phyloP scores from a whole-genome alignment of 1,284 basidiomycete species.

The Apiotrichum sp. region DNA sequence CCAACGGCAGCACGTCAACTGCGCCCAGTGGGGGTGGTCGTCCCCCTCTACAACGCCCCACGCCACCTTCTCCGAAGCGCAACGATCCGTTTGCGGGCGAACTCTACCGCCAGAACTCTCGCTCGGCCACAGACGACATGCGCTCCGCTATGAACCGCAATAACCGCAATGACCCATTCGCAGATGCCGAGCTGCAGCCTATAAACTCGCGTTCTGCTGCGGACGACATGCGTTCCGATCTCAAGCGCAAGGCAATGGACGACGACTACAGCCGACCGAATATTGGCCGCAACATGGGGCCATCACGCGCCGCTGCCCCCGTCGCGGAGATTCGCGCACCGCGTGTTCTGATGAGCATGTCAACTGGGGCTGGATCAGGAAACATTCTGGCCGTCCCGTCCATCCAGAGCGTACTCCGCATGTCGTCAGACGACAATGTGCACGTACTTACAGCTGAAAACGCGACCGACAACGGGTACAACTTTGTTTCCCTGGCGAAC shows the following conservation, averaged over 20 bases:
- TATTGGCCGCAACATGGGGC: slow-evolving; percentile 26
- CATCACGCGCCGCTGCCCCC: slow-evolving; percentile 11
- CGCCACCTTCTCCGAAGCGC: background rate
- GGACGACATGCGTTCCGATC: slow-evolving; percentile 16
- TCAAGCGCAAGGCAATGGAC: slow-evolving; percentile 31
- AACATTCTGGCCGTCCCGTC: slow-evolving; percentile 15
- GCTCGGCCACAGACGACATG: slow-evolving; percentile 21
- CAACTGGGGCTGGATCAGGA: background rate
- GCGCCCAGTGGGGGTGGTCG: background rate
- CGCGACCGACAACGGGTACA: slow-evolving; percentile 57
- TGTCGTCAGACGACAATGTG: slow-evolving; percentile 20
- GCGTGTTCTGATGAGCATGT: background rate
- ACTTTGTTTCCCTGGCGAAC: slow-evolving; percentile 27
- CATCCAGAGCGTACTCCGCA: slow-evolving; percentile 31
- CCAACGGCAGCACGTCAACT: background rate
- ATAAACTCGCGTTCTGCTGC: slow-evolving; percentile 28
- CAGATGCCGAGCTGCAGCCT: slow-evolving; percentile 17
- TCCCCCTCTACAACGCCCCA: slow-evolving; percentile 1
- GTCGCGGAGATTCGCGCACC: slow-evolving; percentile 34
- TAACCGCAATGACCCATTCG: slow-evolving; percentile 21
- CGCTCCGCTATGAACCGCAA: slow-evolving; percentile 29
- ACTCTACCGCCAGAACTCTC: slow-evolving; percentile 11
- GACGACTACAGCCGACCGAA: slow-evolving; percentile 11
- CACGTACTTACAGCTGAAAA: slow-evolving; percentile 60
- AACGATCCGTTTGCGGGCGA: slow-evolving; percentile 23